A percentile compares a stretch with the other conserved stretches of the same genome.
Conservation (phyloP, 192 early-diverging fungal species). For the Coemansia umbellata region DNA sequence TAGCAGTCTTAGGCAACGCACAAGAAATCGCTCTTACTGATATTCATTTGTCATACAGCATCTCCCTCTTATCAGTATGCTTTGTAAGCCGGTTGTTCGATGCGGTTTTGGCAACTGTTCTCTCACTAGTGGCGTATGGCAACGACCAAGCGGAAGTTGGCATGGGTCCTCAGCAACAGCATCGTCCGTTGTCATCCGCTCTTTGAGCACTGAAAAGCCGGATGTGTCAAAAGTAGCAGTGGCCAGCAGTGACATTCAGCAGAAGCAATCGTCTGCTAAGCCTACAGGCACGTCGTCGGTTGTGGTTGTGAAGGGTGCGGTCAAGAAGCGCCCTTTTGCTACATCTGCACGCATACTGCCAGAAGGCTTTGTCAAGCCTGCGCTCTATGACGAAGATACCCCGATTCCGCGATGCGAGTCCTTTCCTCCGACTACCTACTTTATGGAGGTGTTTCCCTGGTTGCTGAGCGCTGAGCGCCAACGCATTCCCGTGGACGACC, state of each 20-base stretch:
- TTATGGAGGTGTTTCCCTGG: conserved; percentile 32
- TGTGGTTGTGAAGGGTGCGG: conserved; percentile 4
- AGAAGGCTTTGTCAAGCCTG: conserved; percentile 29
- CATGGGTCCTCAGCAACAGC: conserved; percentile 6
- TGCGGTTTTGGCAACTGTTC: neutral
- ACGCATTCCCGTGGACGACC: conserved; percentile 36
- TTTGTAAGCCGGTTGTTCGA: neutral
- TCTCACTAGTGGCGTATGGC: neutral
- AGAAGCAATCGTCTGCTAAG: neutral
- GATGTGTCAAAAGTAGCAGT: conserved; percentile 3
- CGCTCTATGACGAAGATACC: conserved; percentile 33
- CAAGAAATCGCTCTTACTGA: no score
- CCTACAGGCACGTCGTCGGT: neutral
- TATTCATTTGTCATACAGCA: no score
- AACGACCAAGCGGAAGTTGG: neutral
- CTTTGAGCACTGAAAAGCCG: conserved; percentile 19
- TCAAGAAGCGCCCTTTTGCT: conserved; percentile 16
- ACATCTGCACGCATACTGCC: conserved; percentile 29
- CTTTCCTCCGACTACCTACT: conserved; percentile 13
- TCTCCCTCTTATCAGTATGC: no score
- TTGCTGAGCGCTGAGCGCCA: conserved; percentile 49
- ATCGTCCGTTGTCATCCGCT: conserved; percentile 12
- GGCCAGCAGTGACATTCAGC: neutral
- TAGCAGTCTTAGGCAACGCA: no score
- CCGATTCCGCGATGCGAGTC: conserved; percentile 39